Conservation (phyloP, 345 rosid species). For the Ceriops decandra region DNA sequence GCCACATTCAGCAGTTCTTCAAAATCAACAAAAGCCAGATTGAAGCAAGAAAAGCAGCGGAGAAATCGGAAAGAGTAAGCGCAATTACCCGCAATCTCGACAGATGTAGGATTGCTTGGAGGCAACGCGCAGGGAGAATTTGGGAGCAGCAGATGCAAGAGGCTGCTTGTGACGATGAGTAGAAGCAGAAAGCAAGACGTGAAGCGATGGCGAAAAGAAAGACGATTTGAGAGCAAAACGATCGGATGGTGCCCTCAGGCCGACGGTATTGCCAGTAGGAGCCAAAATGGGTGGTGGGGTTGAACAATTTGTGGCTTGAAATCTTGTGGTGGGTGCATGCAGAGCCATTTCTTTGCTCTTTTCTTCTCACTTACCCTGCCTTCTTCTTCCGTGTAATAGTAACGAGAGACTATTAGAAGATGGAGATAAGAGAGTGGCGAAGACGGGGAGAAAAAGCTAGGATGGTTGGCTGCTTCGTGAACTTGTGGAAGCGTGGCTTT, state of each 20-base stretch:
- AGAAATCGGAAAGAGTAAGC: not conserved
- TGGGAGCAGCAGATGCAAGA: constrained; percentile 41
- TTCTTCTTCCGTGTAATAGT: not conserved
- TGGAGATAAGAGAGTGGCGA: constrained; percentile 29
- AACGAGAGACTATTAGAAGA: constrained; percentile 2
- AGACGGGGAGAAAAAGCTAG: constrained; percentile 1
- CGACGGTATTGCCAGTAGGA: constrained; percentile 30
- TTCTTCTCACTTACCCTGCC: not conserved
- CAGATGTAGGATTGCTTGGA: constrained; percentile 86
- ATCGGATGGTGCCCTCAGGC: constrained; percentile 33
- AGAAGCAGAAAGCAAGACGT: constrained; percentile 36
- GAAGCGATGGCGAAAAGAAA: constrained; percentile 52
- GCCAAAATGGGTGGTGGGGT: constrained; percentile 31
- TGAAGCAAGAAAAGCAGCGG: not conserved
- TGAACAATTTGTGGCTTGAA: constrained; percentile 14
- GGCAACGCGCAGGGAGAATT: constrained; percentile 71
- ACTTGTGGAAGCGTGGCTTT: constrained; percentile 40
- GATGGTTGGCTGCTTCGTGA: constrained; percentile 3
- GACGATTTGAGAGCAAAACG: constrained; percentile 50
- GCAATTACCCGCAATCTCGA: constrained; percentile 82
- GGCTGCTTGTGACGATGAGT: constrained; percentile 4
- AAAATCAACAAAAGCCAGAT: not conserved
- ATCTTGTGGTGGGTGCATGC: constrained; percentile 29
- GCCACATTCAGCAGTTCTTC: not conserved
- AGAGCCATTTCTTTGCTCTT: constrained; percentile 38